These are phyloP conservation scores for Ceratonia siliqua DNA, from an alignment of 306 rosid genomes.

Conservation along the genomic window DNA sequence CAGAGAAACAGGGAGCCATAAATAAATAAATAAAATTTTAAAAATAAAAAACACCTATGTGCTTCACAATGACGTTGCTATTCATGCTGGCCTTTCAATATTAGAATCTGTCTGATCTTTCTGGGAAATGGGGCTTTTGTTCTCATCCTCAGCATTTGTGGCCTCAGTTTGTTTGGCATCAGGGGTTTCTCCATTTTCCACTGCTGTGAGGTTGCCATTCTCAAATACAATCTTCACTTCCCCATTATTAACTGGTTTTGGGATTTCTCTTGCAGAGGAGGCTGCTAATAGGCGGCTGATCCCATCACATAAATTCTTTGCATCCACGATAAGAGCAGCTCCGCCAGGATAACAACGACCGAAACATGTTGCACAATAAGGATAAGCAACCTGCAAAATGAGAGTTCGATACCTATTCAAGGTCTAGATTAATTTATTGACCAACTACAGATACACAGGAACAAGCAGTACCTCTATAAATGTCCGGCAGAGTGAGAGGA, in stretches of 20 bases:
- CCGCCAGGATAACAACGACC: constrained; percentile 97
- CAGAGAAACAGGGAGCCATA: neutral
- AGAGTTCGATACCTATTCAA: constrained; percentile 31
- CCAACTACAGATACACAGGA: constrained; percentile 10
- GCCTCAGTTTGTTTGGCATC: constrained; percentile 46
- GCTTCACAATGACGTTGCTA: constrained; percentile 28
- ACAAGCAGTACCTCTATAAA: constrained; percentile 68
- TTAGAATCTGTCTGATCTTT: constrained; percentile 41
- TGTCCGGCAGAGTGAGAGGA: constrained; percentile 91
- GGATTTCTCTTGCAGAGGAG: constrained; percentile 71
- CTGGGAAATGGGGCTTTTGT: constrained; percentile 38
- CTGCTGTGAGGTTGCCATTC: constrained; percentile 58
- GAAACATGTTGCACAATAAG: constrained; percentile 87
- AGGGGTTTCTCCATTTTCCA: constrained; percentile 63
- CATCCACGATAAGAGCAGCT: constrained; percentile 65
- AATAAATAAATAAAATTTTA: no score
- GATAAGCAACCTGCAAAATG: constrained; percentile 69
- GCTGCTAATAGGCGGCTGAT: constrained; percentile 65
- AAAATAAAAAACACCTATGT: neutral
- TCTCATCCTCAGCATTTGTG: constrained; percentile 40
- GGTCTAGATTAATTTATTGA: neutral
- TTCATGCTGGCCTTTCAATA: constrained; percentile 42
- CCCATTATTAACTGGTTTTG: constrained; percentile 55
- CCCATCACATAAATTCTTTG: constrained; percentile 70
- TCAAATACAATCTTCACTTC: constrained; percentile 50